Base-by-base conservation (phyloP, 805 yeast genomes). In the Blastobotrys terrestris region DNA sequence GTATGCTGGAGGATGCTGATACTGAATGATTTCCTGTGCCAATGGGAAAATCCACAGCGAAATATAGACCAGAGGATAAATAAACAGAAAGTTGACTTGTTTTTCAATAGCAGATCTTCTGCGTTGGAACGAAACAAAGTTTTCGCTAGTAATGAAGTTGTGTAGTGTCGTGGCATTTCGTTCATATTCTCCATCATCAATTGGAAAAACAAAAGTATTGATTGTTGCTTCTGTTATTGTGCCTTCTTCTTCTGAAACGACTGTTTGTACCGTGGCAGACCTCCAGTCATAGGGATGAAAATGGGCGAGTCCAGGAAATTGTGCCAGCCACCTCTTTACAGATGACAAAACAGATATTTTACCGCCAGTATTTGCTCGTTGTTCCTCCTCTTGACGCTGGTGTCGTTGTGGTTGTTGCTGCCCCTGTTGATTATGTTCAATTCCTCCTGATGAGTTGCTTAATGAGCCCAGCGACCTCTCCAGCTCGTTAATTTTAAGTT, bases 21-120 rank as follows among this genome's bases (percentile, higher is more conserved):
- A 48, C 26, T 47, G 40, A 19, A 54, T n/a, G 39, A 80, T 73
- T 59, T 85, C 85, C 39, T 79, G 72, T 4, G 84, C 75, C 53
- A 87, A 77, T 1, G 97, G 97, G 59, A 86, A 82, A 15, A 84
- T 63, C 97, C 97, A 90, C 45, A 89, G 67, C 19, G 85, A 72
- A 55, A 87, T 74, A 67, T 87, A 90, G 1, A 95, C 84, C 42
- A 85, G 70, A 3, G 97, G 97, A 65, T 90, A 90, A 45, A 90
- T 73, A 67, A 90, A 87, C 48, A 90, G 81, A 20, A 84, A 75
- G 59, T 82, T 82, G 77, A 87, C 80, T 67, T 89, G 95, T 52
- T 80, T 80, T 62, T 84, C 81, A 46, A 90, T 86, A 55, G 78
- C 77, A 19, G 76, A 67, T 58, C 88, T 81, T 21, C 92, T 72